Evolutionary conservation across 148 eudicot species (phyloP).

Genomic region (Persicaria maculosa): DNA sequence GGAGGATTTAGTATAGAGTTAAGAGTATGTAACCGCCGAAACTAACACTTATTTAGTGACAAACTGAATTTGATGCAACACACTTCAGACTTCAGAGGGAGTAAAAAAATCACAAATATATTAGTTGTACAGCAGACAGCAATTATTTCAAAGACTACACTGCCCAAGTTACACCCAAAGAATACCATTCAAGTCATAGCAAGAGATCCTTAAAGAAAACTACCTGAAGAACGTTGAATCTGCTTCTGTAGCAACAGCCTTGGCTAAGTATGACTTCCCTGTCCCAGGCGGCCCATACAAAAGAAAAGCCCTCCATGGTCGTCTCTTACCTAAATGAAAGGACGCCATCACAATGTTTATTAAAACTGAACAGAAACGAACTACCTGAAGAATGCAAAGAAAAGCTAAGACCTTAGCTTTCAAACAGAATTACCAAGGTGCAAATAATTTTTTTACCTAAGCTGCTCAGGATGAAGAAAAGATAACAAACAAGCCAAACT

Average conservation of each 20-base stretch:
- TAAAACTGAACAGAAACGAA: background rate
- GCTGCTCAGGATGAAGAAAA: no score
- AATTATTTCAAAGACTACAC: background rate
- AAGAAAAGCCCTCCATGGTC: conserved; percentile 99
- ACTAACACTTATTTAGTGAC: no score
- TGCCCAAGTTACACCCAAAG: background rate
- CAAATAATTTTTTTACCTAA: background rate
- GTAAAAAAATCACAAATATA: background rate
- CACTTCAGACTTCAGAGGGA: no score
- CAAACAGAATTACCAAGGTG: background rate
- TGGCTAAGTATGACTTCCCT: conserved; percentile 95
- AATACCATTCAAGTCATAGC: background rate
- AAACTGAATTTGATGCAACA: no score
- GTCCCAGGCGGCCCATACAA: conserved; percentile 98
- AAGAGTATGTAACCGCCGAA: no score
- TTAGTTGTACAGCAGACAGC: background rate
- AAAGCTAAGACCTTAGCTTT: background rate
- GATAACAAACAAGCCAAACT: background rate
- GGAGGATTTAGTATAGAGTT: no score
- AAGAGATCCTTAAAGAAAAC: background rate
- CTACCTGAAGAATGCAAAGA: background rate
- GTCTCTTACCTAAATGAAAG: conserved; percentile 64
- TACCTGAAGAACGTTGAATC: conserved; percentile 97
- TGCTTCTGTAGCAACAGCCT: conserved; percentile 99
- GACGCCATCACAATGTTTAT: background rate